Percentiles rank a stretch among this genome's conserved stretches.
phyloP scores from a whole-genome alignment of 352 stramenopile species.

The Stephanocyclus meneghinianus region DNA sequence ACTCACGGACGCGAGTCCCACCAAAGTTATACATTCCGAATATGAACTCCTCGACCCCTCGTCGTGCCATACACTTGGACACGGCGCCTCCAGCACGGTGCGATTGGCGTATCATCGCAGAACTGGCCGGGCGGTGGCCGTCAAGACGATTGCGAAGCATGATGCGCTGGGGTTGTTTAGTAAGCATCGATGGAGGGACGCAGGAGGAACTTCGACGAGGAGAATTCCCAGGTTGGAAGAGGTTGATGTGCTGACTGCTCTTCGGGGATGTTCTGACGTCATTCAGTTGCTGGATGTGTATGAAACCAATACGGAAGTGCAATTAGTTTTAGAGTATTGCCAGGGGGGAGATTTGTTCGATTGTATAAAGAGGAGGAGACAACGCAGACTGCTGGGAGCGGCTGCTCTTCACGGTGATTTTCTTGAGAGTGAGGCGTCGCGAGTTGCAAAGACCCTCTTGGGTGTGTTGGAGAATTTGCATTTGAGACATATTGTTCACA shows the following conservation, averaged over 20 bases:
- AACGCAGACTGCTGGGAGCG: constrained; percentile 26
- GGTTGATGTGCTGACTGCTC: constrained; percentile 70
- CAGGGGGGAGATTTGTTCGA: constrained; percentile 78
- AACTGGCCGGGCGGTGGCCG: constrained; percentile 60
- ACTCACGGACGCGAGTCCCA: constrained; percentile 60
- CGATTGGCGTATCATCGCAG: constrained; percentile 57
- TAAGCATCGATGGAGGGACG: constrained; percentile 52
- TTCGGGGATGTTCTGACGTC: constrained; percentile 58
- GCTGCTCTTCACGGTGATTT: constrained; percentile 46
- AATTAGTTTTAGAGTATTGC: constrained; percentile 80
- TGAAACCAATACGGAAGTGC: constrained; percentile 78
- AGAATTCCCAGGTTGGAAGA: constrained; percentile 64
- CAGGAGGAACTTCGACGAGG: constrained; percentile 11
- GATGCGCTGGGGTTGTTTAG: constrained; percentile 65
- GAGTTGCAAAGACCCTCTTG: constrained; percentile 71
- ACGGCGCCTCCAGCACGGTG: constrained; percentile 78
- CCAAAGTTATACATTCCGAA: constrained; percentile 55
- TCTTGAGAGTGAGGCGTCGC: constrained; percentile 59
- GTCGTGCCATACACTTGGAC: constrained; percentile 61
- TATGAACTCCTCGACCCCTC: constrained; percentile 69
- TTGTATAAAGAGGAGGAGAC: constrained; percentile 68
- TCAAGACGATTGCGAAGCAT: constrained; percentile 82
- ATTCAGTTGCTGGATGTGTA: constrained; percentile 78
- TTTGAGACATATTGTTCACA: constrained; percentile 65
- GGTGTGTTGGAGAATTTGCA: constrained; percentile 68